Evolutionary conservation across 2,329 filamentous ascomycete species (phyloP).

Genomic region (Ceratocystis ficicola): DNA sequence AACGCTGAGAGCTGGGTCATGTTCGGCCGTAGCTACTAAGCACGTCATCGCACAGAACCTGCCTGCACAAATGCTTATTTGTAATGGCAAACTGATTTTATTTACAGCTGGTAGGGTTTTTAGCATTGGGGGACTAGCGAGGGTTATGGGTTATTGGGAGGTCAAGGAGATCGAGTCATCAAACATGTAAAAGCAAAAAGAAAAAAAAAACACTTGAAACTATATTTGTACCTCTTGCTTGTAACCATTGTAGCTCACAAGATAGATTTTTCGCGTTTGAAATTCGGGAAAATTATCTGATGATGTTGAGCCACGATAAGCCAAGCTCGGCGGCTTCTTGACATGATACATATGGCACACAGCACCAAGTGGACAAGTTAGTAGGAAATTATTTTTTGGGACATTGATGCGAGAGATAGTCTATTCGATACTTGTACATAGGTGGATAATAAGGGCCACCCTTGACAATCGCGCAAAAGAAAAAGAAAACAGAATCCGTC

Average conservation of each 20-base stretch:
- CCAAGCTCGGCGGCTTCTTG: background rate
- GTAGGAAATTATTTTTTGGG: conserved; percentile 9
- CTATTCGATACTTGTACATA: conserved; percentile 16
- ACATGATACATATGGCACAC: background rate
- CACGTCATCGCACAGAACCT: background rate
- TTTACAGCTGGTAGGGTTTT: conserved; percentile 10
- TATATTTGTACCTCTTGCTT: background rate
- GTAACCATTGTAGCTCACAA: background rate
- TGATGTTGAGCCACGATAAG: background rate
- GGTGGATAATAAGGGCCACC: background rate
- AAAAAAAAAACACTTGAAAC: conserved; percentile 14
- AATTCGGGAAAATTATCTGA: background rate
- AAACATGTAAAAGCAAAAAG: conserved; percentile 7
- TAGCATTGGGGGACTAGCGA: conserved; percentile 7
- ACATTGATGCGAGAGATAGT: conserved; percentile 16
- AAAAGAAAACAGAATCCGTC: conserved; percentile 15
- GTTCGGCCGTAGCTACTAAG: conserved; percentile 66
- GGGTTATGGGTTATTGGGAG: background rate
- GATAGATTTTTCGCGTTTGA: background rate
- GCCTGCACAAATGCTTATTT: too few relatives aligned
- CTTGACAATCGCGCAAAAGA: conserved; percentile 14
- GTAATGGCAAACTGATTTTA: background rate
- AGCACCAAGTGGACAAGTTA: background rate
- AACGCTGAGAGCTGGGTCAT: conserved; percentile 79
- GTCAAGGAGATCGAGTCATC: background rate